Conservation (phyloP, 352 stramenopile genomes). For the Pythium dissotocum region DNA sequence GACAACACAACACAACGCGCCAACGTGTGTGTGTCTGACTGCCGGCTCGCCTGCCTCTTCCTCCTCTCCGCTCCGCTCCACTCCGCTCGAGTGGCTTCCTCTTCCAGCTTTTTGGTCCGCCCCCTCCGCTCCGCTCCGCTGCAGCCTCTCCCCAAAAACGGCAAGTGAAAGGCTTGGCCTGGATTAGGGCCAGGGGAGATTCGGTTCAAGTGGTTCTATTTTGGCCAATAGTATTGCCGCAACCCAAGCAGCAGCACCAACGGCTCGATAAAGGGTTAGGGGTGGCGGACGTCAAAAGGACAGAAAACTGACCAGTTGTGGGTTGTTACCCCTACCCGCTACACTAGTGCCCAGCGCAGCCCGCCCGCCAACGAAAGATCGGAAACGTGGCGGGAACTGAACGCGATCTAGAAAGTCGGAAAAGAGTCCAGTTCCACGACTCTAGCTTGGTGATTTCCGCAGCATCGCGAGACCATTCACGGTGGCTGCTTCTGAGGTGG, state of each 20-base stretch:
- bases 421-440: slow-evolving; percentile 2
- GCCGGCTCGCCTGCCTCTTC: slow-evolving; percentile 15
- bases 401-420: slow-evolving; percentile 3
- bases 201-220: slow-evolving; percentile 10
- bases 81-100: slow-evolving; percentile 3
- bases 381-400: slow-evolving; percentile 6
- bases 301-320: neutral
- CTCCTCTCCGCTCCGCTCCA: neutral
- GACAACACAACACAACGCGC: slow-evolving; percentile 9
- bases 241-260: neutral
- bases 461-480: no score
- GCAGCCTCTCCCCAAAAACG: slow-evolving; percentile 6
- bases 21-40: neutral
- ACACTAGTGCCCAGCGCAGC: neutral
- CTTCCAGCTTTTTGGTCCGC: slow-evolving; percentile 7
- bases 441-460: neutral
- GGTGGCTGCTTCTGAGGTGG: no score
- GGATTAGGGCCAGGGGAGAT: slow-evolving; percentile 27
- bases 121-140: neutral
- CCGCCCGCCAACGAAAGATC: slow-evolving; percentile 7
- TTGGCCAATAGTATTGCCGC: slow-evolving; percentile 11
- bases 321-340: slow-evolving; percentile 20
- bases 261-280: neutral
- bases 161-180: neutral
- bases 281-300: slow-evolving; percentile 12